Evolutionary conservation across 2,329 filamentous ascomycete genomes (phyloP).

Genomic region (Neonectria hederae): DNA sequence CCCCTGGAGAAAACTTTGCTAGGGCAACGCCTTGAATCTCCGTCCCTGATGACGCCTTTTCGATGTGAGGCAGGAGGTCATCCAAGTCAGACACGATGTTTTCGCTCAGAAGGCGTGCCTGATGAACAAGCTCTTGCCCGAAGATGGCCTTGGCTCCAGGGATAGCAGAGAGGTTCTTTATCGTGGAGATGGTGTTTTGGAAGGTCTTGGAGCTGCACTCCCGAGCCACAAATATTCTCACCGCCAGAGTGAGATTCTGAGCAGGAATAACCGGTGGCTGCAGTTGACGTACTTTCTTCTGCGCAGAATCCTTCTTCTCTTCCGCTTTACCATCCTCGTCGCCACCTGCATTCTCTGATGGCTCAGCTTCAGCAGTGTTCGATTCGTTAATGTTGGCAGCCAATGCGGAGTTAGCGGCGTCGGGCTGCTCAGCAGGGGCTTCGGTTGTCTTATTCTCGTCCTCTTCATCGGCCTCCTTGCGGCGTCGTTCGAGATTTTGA

Average conservation of each 20-base stretch:
- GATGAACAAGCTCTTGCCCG: slow-evolving; percentile 89
- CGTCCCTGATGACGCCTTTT: slow-evolving; percentile 85
- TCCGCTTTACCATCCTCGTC: slow-evolving; percentile 44
- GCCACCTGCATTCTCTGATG: slow-evolving; percentile 38
- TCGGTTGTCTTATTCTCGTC: slow-evolving; percentile 47
- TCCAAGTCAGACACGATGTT: slow-evolving; percentile 86
- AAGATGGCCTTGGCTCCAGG: slow-evolving; percentile 90
- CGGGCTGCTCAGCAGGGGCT: slow-evolving; percentile 25
- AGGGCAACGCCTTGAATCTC: slow-evolving; percentile 95
- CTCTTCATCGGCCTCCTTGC: slow-evolving; percentile 74
- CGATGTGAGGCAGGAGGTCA: slow-evolving; percentile 85
- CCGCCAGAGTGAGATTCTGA: slow-evolving; percentile 90
- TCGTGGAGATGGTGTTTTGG: slow-evolving; percentile 96
- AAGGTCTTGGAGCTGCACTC: slow-evolving; percentile 99
- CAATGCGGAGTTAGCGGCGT: slow-evolving; percentile 48
- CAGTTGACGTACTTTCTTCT: slow-evolving; percentile 67
- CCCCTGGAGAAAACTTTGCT: slow-evolving; percentile 93
- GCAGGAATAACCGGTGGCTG: slow-evolving; percentile 87
- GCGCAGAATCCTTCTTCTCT: slow-evolving; percentile 52
- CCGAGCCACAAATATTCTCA: slow-evolving; percentile 93
- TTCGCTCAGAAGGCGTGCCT: slow-evolving; percentile 85
- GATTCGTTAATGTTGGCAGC: slow-evolving; percentile 12
- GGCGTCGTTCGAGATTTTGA: slow-evolving; percentile 81
- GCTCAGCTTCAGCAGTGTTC: slow-evolving; percentile 42
- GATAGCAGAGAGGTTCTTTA: slow-evolving; percentile 95